Evolutionary conservation across 345 rosid species (phyloP), one percentile per base, ranked within the genome.

Genomic region (Excoecaria agallocha): DNA sequence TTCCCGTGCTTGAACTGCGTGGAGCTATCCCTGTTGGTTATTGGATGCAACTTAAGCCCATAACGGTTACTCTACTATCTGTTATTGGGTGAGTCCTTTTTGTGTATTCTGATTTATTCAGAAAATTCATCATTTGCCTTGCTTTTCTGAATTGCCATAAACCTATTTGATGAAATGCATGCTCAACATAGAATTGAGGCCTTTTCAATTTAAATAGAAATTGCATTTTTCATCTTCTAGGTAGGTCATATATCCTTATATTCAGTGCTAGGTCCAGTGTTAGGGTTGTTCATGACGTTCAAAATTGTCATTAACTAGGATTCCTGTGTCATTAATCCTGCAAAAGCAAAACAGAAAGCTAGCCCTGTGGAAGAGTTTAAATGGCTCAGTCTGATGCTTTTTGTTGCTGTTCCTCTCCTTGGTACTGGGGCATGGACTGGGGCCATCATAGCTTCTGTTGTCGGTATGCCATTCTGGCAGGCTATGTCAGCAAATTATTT

Each of bases 381-480:
- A 61, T 92, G 97, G 96, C 85, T 94, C 38, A 97, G 97, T 0
- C 82, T 94, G 57, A 94, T 92, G 98, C 97, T 92, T 41, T 92
- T 94, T 66, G 97, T 94, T 80, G 93, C 98, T 39, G 97, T 94
- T 76, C 98, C 95, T 39, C 92, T 94, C 76, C 97, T 93, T 73
- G 97, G 97, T 70, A 92, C 98, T 0, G 98, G 98, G 72, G 93
- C 94, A 37, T 92, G 98, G 98, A 94, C 96, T 1, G 97, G 98
- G 65, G 98, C 97, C 74, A 86, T 87, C 71, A 85, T 92, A 72
- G 95, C 97, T 73, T 87, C 97, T 1, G 76, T 92, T 76, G 97
- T 94, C 66, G 92, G 87, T 81, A 91, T 94, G 95, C 97, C 95
- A 10, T 94, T 92, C 71, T 91, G 95, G 97, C 25, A 85, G 22